A percentile compares a stretch with the other conserved stretches of the same genome.
Evolutionary conservation across 1,284 basidiomycete species (phyloP).

Genomic region (Austroboletus novae-zelandiae): DNA sequence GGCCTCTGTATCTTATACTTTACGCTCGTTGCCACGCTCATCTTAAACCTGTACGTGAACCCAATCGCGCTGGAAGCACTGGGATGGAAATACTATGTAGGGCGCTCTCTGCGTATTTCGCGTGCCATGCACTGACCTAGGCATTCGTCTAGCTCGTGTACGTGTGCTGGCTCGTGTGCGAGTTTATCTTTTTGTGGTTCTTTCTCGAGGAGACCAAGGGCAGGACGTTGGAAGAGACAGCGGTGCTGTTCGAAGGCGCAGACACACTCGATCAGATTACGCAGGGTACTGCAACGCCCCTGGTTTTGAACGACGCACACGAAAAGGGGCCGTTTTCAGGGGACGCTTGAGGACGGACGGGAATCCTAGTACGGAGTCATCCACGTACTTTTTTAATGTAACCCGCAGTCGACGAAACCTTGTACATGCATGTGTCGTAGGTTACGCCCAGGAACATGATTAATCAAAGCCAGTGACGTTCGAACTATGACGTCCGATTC

Average conservation of each 20-base stretch:
- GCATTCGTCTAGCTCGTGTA: conserved; percentile 50
- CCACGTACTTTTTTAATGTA: conserved; percentile 11
- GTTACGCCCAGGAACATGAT: too few species aligned
- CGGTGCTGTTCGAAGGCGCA: conserved; percentile 67
- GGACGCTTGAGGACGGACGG: too few species aligned
- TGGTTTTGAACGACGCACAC: not conserved
- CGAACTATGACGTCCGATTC: too few species aligned
- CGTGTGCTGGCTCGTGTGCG: conserved; percentile 64
- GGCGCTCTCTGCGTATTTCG: not conserved
- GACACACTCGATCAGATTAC: conserved; percentile 46
- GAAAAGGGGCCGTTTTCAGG: too few species aligned
- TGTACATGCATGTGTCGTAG: too few species aligned
- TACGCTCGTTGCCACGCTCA: conserved; percentile 60
- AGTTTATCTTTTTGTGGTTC: conserved; percentile 61
- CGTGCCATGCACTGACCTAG: too few species aligned
- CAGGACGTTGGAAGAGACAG: conserved; percentile 71
- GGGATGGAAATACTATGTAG: conserved; percentile 60
- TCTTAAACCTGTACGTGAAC: conserved; percentile 83
- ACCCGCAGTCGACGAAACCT: too few species aligned
- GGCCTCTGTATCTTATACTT: conserved; percentile 77
- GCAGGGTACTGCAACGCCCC: not conserved
- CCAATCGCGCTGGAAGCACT: conserved; percentile 65
- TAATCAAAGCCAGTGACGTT: too few species aligned
- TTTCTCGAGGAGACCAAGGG: conserved; percentile 72
- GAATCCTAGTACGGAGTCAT: too few species aligned